Conservation (phyloP, 805 yeast species). For the Lachancea lanzarotensis region DNA sequence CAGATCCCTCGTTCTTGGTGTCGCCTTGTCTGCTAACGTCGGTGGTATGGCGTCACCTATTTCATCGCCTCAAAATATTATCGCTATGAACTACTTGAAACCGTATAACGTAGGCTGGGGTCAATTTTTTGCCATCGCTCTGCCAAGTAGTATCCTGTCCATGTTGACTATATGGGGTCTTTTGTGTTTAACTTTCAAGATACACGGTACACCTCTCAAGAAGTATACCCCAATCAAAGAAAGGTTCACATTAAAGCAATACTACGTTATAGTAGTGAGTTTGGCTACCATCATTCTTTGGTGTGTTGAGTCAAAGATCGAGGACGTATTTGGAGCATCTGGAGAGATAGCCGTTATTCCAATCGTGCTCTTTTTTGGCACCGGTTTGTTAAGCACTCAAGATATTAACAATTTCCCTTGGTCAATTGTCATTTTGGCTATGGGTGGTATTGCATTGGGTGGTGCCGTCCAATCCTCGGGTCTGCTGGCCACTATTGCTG, state of each 20-base stretch:
- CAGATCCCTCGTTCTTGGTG: slow-evolving; percentile 78
- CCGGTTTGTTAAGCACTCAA: slow-evolving; percentile 74
- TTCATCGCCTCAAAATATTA: slow-evolving; percentile 91
- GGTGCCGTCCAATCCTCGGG: slow-evolving; percentile 93
- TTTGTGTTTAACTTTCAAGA: slow-evolving; percentile 49
- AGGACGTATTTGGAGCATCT: slow-evolving; percentile 76
- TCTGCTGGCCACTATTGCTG: slow-evolving; percentile 70
- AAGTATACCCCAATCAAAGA: slow-evolving; percentile 51
- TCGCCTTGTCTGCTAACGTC: slow-evolving; percentile 84
- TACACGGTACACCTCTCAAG: slow-evolving; percentile 41
- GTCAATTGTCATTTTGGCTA: slow-evolving; percentile 91
- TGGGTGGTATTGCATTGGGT: slow-evolving; percentile 96
- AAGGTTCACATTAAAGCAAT: slow-evolving; percentile 62
- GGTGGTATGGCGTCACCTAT: slow-evolving; percentile 98
- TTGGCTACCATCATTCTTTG: slow-evolving; percentile 71
- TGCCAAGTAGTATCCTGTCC: slow-evolving; percentile 68
- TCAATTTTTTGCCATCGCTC: slow-evolving; percentile 82
- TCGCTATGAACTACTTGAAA: slow-evolving; percentile 76
- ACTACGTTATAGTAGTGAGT: slow-evolving; percentile 66
- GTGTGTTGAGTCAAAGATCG: slow-evolving; percentile 79
- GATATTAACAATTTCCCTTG: slow-evolving; percentile 94
- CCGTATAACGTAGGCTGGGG: slow-evolving; percentile 71
- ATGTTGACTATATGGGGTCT: slow-evolving; percentile 65
- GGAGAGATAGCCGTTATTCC: slow-evolving; percentile 89
- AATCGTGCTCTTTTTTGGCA: slow-evolving; percentile 78